phyloP scores from a whole-genome alignment of 2,329 filamentous ascomycete species.

The Orbilia oligospora region DNA sequence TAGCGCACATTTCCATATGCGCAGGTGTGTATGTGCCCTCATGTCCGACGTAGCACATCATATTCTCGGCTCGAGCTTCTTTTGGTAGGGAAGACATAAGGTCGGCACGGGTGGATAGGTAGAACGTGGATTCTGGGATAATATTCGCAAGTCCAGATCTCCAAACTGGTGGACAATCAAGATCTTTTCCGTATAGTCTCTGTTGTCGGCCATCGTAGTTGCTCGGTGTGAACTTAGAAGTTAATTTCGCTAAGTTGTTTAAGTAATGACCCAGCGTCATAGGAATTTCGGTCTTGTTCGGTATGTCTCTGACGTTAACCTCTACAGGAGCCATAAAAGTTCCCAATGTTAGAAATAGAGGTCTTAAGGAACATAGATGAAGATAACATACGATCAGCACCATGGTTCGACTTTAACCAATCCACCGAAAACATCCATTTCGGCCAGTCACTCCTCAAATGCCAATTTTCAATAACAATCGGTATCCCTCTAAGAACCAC shows the following conservation, averaged over 20 bases:
- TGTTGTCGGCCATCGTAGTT: conserved; percentile 85
- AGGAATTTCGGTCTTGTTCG: conserved; percentile 79
- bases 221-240: conserved; percentile 82
- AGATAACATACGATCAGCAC: conserved; percentile 78
- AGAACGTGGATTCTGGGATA: conserved; percentile 87
- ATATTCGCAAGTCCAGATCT: conserved; percentile 81
- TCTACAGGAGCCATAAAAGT: conserved; percentile 70
- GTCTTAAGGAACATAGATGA: conserved; percentile 61
- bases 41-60: conserved; percentile 98
- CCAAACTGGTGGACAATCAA: conserved; percentile 93
- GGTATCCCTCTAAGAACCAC: conserved; percentile 89
- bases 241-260: conserved; percentile 84
- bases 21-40: conserved; percentile 97
- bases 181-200: conserved; percentile 94
- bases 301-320: conserved; percentile 87
- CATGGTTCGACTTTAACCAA: conserved; percentile 84
- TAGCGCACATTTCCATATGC: conserved; percentile 98
- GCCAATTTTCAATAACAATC: conserved; percentile 90
- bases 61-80: conserved; percentile 91
- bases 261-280: conserved; percentile 93
- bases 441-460: conserved; percentile 76
- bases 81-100: conserved; percentile 92
- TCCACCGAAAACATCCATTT: conserved; percentile 81
- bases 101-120: conserved; percentile 90
- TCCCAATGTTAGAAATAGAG: conserved; percentile 36